Evolutionary conservation across 2,329 filamentous ascomycete genomes (phyloP).

Genomic region (Hypoxylon sp.): DNA sequence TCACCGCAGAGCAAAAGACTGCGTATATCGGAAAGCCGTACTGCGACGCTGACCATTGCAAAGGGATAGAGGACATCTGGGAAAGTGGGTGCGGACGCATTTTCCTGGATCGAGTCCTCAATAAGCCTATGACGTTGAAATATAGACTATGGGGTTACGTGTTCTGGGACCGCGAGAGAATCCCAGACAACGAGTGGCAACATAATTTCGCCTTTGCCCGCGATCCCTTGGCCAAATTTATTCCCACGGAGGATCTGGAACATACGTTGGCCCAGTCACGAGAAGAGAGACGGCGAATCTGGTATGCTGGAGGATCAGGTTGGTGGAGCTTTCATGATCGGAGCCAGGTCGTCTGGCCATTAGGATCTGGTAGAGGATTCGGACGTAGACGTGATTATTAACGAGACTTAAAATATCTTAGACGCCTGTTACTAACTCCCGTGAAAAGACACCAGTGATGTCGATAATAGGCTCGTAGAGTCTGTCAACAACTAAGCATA

Average conservation of each 20-base stretch:
- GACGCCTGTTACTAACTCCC: not conserved
- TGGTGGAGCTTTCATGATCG: not conserved
- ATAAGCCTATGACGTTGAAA: not conserved
- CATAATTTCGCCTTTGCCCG: not conserved
- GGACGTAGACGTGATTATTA: not conserved
- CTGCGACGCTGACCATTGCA: not conserved
- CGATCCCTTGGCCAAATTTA: not conserved
- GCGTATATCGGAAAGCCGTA: not conserved
- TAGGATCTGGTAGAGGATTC: not conserved
- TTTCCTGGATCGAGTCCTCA: not conserved
- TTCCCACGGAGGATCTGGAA: not conserved
- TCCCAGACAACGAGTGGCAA: not conserved
- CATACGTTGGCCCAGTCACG: not conserved
- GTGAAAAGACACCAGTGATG: not conserved
- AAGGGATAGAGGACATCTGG: not conserved
- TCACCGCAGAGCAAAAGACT: not conserved
- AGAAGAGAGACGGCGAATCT: not conserved
- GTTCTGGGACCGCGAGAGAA: slow-evolving; percentile 1
- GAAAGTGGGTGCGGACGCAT: not conserved
- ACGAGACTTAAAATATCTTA: not conserved
- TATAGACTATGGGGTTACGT: slow-evolving; percentile 1
- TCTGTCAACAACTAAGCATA: no score
- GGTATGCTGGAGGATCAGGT: not conserved
- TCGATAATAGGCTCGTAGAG: no score
- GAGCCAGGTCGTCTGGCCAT: not conserved